Evolutionary conservation across 148 eudicot genomes (phyloP), one percentile per base, ranked within the genome.

Genomic region (Amaranthus palmeri): DNA sequence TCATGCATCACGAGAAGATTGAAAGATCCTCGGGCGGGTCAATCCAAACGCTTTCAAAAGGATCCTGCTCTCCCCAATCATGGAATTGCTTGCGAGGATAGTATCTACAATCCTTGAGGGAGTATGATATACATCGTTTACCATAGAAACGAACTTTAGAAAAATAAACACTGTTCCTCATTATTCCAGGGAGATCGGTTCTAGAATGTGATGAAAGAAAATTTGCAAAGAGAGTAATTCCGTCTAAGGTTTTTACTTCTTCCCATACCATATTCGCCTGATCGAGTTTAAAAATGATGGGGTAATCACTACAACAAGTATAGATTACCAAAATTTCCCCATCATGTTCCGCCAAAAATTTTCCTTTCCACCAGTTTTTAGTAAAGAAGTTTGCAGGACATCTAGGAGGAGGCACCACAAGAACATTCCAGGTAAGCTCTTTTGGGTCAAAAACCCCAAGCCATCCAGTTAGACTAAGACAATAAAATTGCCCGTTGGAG

Each of bases 41-140:
- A 14, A 90, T 85, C 96, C 96, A 90, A 65, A 90, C 82, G 82
- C 87, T 86, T 70, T 87, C 92, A 66, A 88, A 90, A 48, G 96
- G 96, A 82, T 90, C 90, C 84, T 90, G 90, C 78, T 90, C 92
- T 76, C 92, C 92, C 96, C 96, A 90, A 44, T 90, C 96, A 79
- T 90, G 86, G 51, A 84, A 86, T 80, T 90, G 90, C 78, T 90
- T 90, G 58, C 88, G 76, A 36, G 96, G 96, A 69, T 87, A 90
- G 72, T 90, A 90, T 79, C 96, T 85, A 68, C 76, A 49, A 13
- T 85, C 77, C 60, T 81, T 81, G 25, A 90, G 87, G 54, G 96
- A 90, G 69, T 84, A 90, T 44, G 96, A 90, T 72, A 90, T 73
- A 80, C 96, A 90, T 41, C 86, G 82, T 68, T 81, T 90, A 43